A percentile compares a stretch with the other conserved stretches of the same genome.
These are phyloP conservation scores for Physcomitrellopsis africana DNA, from an alignment of 225 moss, liverwort and hornwort genomes.

Conservation along the genomic window DNA sequence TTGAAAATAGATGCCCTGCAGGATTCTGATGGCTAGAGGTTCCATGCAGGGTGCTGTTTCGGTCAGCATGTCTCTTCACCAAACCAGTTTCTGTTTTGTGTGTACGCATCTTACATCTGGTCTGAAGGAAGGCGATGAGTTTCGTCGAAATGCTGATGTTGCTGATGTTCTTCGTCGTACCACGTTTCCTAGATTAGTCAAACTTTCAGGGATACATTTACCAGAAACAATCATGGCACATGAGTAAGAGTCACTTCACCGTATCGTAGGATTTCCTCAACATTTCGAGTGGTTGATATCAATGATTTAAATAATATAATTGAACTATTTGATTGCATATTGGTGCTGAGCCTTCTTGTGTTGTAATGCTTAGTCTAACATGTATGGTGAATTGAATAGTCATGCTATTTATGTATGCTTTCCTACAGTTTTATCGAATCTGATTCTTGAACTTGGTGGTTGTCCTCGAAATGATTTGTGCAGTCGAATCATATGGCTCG, in stretches of 20 bases:
- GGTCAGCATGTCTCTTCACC: constrained; percentile 89
- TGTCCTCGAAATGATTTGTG: constrained; percentile 16
- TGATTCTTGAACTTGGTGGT: constrained; percentile 17
- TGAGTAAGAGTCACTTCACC: constrained; percentile 56
- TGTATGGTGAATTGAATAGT: neutral
- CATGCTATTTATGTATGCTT: neutral
- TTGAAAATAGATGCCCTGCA: neutral
- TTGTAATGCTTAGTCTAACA: neutral
- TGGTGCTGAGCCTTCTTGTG: constrained; percentile 5
- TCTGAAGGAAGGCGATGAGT: constrained; percentile 85
- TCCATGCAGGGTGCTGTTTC: constrained; percentile 80
- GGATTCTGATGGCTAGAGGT: constrained; percentile 6
- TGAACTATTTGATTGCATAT: constrained; percentile 10
- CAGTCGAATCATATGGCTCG: constrained; percentile 94
- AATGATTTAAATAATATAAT: neutral
- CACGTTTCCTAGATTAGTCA: constrained; percentile 70
- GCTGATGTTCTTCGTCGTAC: constrained; percentile 82
- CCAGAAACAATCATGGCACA: constrained; percentile 92
- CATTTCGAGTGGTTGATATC: constrained; percentile 1
- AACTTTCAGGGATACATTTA: constrained; percentile 62
- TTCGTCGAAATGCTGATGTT: constrained; percentile 80
- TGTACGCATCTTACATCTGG: constrained; percentile 92
- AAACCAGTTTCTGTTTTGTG: constrained; percentile 92
- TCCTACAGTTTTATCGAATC: neutral
- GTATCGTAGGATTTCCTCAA: neutral